These are phyloP conservation scores for Carex cristatella DNA, from an alignment of 176 grass and related monocot genomes.

Conservation along the genomic window DNA sequence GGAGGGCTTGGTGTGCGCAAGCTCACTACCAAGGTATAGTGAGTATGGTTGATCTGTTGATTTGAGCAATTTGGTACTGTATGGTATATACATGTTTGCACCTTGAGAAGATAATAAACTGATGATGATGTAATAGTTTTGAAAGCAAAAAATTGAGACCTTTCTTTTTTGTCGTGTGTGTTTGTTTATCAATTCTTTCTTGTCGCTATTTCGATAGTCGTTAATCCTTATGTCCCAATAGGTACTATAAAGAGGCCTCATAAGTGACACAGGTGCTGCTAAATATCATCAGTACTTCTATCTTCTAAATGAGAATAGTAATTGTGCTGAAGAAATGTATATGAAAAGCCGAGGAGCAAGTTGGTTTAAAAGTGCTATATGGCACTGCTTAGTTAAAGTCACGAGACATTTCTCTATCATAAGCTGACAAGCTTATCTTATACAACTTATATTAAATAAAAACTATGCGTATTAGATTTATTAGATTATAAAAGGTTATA, in stretches of 20 bases:
- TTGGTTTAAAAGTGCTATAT: not conserved
- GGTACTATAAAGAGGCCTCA: not conserved
- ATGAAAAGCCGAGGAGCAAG: not conserved
- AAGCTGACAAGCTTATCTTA: not conserved
- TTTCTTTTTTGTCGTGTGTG: not conserved
- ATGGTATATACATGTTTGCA: not conserved
- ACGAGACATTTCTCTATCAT: not conserved
- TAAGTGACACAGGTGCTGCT: not conserved
- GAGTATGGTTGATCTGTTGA: not conserved
- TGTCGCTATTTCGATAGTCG: not conserved
- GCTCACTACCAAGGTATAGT: conserved; percentile 78
- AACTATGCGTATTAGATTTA: not conserved
- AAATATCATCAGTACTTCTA: not conserved
- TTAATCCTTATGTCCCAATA: not conserved
- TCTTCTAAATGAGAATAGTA: not conserved
- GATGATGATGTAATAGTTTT: not conserved
- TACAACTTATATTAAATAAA: not conserved
- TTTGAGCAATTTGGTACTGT: not conserved
- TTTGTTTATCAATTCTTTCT: not conserved
- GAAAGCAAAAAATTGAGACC: not conserved
- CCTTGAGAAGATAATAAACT: not conserved
- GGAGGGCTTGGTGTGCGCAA: conserved; percentile 85
- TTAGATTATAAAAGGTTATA: not conserved
- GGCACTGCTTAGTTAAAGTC: not conserved
- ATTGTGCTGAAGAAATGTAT: not conserved